A percentile compares a stretch with the other conserved stretches of the same genome.
Conservation (phyloP, 2,329 filamentous ascomycete species). For the Metarhizium sp. region DNA sequence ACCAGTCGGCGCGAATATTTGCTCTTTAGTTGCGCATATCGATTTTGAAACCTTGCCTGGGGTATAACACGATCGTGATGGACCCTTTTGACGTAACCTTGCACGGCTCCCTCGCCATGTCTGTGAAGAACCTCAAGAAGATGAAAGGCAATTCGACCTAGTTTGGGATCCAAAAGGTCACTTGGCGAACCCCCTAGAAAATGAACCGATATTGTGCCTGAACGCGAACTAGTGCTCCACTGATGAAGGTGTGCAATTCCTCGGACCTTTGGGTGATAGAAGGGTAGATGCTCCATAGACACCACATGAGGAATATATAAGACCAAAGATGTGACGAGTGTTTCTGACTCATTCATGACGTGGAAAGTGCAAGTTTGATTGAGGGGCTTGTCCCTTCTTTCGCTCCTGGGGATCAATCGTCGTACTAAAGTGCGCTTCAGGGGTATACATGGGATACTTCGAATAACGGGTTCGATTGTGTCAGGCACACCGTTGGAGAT, state of each 20-base stretch:
- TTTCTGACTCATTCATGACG: constrained; percentile 16
- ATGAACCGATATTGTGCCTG: constrained; percentile 49
- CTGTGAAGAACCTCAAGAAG: constrained; percentile 62
- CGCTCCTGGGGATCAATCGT: constrained; percentile 73
- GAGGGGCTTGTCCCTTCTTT: constrained; percentile 61
- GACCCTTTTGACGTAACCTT: constrained; percentile 71
- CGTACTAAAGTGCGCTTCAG: constrained; percentile 61
- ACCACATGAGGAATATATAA: constrained; percentile 71
- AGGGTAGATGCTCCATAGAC: constrained; percentile 58
- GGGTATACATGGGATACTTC: constrained; percentile 15
- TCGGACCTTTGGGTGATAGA: constrained; percentile 75
- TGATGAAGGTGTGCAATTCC: constrained; percentile 69
- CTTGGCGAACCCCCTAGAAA: constrained; percentile 41
- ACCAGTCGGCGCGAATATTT: constrained; percentile 67
- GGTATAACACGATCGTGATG: constrained; percentile 76
- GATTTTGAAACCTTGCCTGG: constrained; percentile 69
- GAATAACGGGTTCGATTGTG: constrained; percentile 4
- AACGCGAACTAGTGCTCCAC: constrained; percentile 35
- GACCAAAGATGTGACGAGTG: constrained; percentile 33
- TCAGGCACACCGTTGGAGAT: not conserved
- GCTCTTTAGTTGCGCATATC: constrained; percentile 69
- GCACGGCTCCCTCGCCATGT: constrained; percentile 55
- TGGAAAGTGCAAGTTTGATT: constrained; percentile 80
- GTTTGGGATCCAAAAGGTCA: constrained; percentile 30
- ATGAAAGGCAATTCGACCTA: constrained; percentile 58